Base-by-base conservation (phyloP, 169 alveolate genomes). In the Eimeria sp. region DNA sequence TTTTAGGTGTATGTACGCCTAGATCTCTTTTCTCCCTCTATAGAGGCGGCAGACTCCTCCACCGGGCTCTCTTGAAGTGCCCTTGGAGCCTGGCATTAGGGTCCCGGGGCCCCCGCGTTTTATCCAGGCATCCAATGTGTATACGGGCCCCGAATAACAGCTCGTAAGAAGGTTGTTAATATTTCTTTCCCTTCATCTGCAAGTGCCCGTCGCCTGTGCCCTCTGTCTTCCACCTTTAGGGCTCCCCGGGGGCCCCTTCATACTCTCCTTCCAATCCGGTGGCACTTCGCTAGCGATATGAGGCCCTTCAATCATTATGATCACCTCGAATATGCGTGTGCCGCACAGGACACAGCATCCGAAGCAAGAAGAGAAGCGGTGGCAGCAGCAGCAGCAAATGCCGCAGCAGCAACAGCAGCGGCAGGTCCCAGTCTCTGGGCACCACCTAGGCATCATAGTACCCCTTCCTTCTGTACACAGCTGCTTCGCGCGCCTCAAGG, bases 401-500 rank as follows among this genome's bases (percentile, higher is more conserved):
- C 92, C 34, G 82, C 76, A 61, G 25, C 93, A 61, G 82, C 80
- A 57, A 65, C 93, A 86, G 82, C 82, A 63, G 76, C 82, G 34
- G n/a, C 76, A 20, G 58, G 40, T 86, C 20, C 80, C 93, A 3
- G 93, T 63, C 45, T 27, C 61, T 18, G 61, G 80, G 27, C 93
- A 86, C 80, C 93, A 86, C 93, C 30, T 86, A 57, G 93, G 82
- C n/a, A 14, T 86, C 22, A 63, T 86, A 18, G 93, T 86, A 16
- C 80, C 93, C 80, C 61, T 86, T 45, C 80, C 93, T 34, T 61
- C 93, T 86, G 51, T 86, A 49, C 93, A 43, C 40, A 86, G 93
- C 61, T 86, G 93, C 80, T 86, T 86, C 82, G 93, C 40, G 7
- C 76, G 93, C 45, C 93, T 86, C 5, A 86, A 82, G 58, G 93